A percentile compares a stretch with the other conserved stretches of the same genome.
Conservation (phyloP, 306 rosid species). For the Cucurbita maxima region DNA sequence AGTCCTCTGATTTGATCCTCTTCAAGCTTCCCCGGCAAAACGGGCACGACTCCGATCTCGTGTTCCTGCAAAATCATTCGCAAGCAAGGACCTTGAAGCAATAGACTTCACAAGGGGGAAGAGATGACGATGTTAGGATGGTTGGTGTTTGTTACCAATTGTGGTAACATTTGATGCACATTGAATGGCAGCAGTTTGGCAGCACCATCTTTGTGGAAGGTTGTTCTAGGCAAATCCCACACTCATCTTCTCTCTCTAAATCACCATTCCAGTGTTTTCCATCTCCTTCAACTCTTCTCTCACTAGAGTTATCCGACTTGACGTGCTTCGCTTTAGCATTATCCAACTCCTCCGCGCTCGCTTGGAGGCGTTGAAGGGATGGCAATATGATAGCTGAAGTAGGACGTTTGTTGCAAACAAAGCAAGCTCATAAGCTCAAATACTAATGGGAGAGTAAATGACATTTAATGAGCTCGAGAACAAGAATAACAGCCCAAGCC, state of each 20-base stretch:
- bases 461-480: no score
- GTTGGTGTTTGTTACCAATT: constrained; percentile 33
- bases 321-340: constrained; percentile 25
- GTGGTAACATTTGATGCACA: constrained; percentile 72
- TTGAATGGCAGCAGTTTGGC: constrained; percentile 79
- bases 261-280: constrained; percentile 31
- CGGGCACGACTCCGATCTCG: constrained; percentile 76
- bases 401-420: neutral
- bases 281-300: constrained; percentile 37
- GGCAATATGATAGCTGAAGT: constrained; percentile 76
- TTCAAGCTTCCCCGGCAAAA: constrained; percentile 66
- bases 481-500: no score
- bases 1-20: constrained; percentile 53
- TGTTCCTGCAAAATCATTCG: constrained; percentile 31
- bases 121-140: neutral
- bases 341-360: constrained; percentile 37
- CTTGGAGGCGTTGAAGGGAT: constrained; percentile 78
- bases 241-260: constrained; percentile 70
- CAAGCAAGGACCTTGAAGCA: neutral
- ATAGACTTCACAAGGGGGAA: neutral
- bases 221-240: constrained; percentile 79
- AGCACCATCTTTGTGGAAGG: constrained; percentile 58
- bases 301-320: constrained; percentile 25
- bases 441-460: no score
- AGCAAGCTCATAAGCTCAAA: constrained; percentile 9